Evolutionary conservation across 805 yeast species (phyloP).

Genomic region (Starmera dryadoides): DNA sequence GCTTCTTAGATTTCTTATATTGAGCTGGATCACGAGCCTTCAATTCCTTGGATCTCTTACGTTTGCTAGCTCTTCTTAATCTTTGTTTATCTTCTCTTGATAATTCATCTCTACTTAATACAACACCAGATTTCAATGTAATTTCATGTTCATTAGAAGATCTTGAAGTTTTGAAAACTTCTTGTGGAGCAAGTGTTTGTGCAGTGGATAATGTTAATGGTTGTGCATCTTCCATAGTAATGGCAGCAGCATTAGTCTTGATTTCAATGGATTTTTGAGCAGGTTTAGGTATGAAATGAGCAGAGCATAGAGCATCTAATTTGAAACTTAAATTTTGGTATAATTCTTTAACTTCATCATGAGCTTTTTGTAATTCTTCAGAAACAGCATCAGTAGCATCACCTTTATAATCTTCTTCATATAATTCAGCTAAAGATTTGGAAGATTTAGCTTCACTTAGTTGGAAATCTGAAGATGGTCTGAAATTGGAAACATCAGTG

Average conservation of each 20-base stretch:
- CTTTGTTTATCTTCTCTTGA: slow-evolving; percentile 81
- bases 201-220: slow-evolving; percentile 76
- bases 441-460: slow-evolving; percentile 78
- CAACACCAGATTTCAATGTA: slow-evolving; percentile 66
- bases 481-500: slow-evolving; percentile 57
- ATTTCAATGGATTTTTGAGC: slow-evolving; percentile 73
- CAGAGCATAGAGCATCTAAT: slow-evolving; percentile 87
- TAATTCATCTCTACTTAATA: slow-evolving; percentile 75
- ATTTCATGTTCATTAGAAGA: slow-evolving; percentile 52
- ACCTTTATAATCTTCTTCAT: slow-evolving; percentile 78
- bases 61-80: slow-evolving; percentile 78
- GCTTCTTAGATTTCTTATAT: slow-evolving; percentile 46
- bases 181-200: slow-evolving; percentile 89
- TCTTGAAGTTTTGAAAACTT: slow-evolving; percentile 54
- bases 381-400: slow-evolving; percentile 38
- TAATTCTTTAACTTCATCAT: slow-evolving; percentile 66
- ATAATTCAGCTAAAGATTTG: slow-evolving; percentile 84
- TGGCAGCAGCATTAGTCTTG: slow-evolving; percentile 75
- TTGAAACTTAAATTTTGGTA: slow-evolving; percentile 58
- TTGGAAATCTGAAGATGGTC: slow-evolving; percentile 46
- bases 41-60: slow-evolving; percentile 59
- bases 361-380: slow-evolving; percentile 65
- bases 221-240: slow-evolving; percentile 93
- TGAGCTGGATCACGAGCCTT: slow-evolving; percentile 26
- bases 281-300: slow-evolving; percentile 90